Conservation (phyloP, 768 basidiomycete species). For the Termitomyces titanicus region DNA sequence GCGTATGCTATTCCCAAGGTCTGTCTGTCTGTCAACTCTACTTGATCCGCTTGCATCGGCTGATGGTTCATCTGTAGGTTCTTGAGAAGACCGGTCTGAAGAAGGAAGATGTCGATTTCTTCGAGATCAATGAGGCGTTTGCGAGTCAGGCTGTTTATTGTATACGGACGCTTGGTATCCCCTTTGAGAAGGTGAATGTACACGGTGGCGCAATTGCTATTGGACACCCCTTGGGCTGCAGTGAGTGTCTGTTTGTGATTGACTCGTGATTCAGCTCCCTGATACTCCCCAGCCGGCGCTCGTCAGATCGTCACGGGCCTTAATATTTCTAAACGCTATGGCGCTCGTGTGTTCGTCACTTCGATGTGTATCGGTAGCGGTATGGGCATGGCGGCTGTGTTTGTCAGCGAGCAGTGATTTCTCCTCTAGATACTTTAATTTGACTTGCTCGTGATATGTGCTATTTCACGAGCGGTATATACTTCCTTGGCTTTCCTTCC, state of each 20-base stretch:
- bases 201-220: constrained; percentile 88
- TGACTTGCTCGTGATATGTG: no score
- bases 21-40: background rate
- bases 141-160: constrained; percentile 79
- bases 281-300: constrained; percentile 67
- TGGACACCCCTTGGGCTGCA: constrained; percentile 85
- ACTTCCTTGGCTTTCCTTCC: no score
- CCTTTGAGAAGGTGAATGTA: constrained; percentile 78
- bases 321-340: constrained; percentile 75
- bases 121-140: constrained; percentile 91
- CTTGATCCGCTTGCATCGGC: background rate
- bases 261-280: no score
- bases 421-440: no score
- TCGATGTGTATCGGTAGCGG: constrained; percentile 91
- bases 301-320: constrained; percentile 85
- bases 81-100: constrained; percentile 65
- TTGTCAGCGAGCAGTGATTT: constrained; percentile 87
- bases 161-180: constrained; percentile 65
- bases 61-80: constrained; percentile 17
- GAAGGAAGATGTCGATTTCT: constrained; percentile 80
- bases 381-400: constrained; percentile 88
- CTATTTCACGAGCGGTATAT: no score
- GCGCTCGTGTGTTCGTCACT: constrained; percentile 76
- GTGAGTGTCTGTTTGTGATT: constrained; percentile 37
- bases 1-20: constrained; percentile 79